Evolutionary conservation across 2,329 filamentous ascomycete genomes (phyloP), one percentile per base, ranked within the genome.

Genomic region (Trichothecium sympodiale): DNA sequence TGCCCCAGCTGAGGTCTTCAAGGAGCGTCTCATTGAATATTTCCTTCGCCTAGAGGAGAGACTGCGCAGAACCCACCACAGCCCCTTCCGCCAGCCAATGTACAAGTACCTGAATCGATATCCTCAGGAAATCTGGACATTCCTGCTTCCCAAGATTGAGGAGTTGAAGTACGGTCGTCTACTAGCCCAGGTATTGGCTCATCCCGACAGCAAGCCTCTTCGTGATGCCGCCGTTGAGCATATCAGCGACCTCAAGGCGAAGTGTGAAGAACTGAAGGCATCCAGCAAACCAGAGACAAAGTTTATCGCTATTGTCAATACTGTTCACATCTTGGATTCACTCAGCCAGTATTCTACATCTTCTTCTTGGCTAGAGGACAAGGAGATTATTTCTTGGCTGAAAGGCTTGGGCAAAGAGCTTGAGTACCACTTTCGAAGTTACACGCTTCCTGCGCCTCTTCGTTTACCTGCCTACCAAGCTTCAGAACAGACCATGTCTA

Each of bases 21-120:
- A 96, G 57, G 85, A 88, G 41, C 77, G 83, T 20, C 72, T 98
- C 30, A 85, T 96, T 33, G 83, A 94, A 45, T 84, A 83, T 35
- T 85, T 94, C n/a, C 67, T 98, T 38, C 82, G 87, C 29, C 68
- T 99, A 0, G 91, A 99, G 56, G 75, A 81, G 36, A 83, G 81
- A 44, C 65, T 98, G 28, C 76, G 91, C 23, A 69, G 91, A 41
- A 98, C 91, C 2, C 81, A 88, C 33, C 80, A 84, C 47, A 96
- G 88, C 49, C 89, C 89, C 1, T 96, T 98, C 68, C 74, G 93
- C 31, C 75, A 80, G 39, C 89, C 91, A 1, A 71, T 98, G 15
- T 87, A 94, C 56, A 85, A 86, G 51, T 98, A 94, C 54, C 71
- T 99, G 42, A 94, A 94, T 56, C 77, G 87, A 40, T 98, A 96